phyloP scores from a whole-genome alignment of 2,329 filamentous ascomycete genomes.

The Endocalyx cinctus region DNA sequence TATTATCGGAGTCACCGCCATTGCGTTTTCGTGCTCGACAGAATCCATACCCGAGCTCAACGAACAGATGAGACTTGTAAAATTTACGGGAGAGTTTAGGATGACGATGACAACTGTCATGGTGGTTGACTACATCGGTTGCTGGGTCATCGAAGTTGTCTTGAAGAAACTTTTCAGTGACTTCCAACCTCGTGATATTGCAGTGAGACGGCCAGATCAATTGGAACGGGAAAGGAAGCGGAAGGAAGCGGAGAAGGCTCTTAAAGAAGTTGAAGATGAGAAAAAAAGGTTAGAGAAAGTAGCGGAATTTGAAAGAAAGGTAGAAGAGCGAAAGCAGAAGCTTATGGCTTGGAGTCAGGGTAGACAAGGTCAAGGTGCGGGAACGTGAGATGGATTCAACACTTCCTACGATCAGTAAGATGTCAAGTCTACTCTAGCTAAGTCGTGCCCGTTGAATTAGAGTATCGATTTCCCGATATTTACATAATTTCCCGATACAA shows the following conservation, averaged over 20 bases:
- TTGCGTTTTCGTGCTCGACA: conserved; percentile 91
- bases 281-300: conserved; percentile 49
- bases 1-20: conserved; percentile 79
- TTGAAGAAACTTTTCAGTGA: conserved; percentile 87
- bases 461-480: no score
- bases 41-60: conserved; percentile 96
- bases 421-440: no score
- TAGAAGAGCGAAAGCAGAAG: conserved; percentile 46
- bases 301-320: conserved; percentile 54
- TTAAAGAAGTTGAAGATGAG: conserved; percentile 49
- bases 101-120: conserved; percentile 77
- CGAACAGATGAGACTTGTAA: conserved; percentile 85
- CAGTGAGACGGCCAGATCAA: conserved; percentile 80
- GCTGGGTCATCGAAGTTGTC: conserved; percentile 80
- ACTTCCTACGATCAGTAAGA: no score
- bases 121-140: conserved; percentile 81
- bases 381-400: no score
- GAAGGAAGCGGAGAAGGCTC: conserved; percentile 52
- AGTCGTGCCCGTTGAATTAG: no score
- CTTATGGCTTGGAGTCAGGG: conserved; percentile 43
- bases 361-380: conserved; percentile 4
- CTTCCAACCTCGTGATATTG: conserved; percentile 90
- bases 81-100: conserved; percentile 87
- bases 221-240: conserved; percentile 68
- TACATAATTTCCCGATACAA: no score